Conservation (phyloP, 2,329 filamentous ascomycete species). For the Atkinsonella texensis region DNA sequence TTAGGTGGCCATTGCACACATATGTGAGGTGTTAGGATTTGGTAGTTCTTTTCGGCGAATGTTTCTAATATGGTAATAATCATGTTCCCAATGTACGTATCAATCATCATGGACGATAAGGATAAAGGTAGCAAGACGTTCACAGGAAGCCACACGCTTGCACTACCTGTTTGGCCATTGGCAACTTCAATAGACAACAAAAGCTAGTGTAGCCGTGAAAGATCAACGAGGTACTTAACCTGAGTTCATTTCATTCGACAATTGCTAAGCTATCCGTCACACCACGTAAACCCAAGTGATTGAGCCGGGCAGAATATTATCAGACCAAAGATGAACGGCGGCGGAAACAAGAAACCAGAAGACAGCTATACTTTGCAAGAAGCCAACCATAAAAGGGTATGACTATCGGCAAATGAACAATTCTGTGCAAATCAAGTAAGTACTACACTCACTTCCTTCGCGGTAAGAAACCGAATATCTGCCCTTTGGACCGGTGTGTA, state of each 20-base stretch:
- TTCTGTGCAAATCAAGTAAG: slow-evolving; percentile 7
- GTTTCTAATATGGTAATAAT: no score
- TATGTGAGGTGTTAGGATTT: no score
- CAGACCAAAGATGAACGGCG: background rate
- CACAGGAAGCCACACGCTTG: no score
- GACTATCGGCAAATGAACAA: slow-evolving; percentile 7
- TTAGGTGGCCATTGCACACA: no score
- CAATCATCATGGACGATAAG: no score
- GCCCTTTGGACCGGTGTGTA: background rate
- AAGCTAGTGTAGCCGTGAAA: no score
- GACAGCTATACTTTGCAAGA: slow-evolving; percentile 4
- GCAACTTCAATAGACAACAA: no score
- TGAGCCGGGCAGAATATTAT: slow-evolving; percentile 2
- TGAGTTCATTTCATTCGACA: background rate
- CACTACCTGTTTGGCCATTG: no score
- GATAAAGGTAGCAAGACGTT: no score
- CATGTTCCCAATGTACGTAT: no score
- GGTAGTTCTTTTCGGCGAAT: no score
- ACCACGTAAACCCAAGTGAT: background rate
- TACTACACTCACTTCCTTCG: slow-evolving; percentile 11
- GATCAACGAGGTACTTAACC: no score
- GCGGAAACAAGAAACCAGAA: slow-evolving; percentile 4
- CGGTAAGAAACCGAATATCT: background rate
- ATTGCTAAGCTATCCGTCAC: slow-evolving; percentile 1
- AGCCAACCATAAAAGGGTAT: slow-evolving; percentile 7